These are phyloP conservation scores for Xylariaceae sp. DNA, from an alignment of 2,329 filamentous ascomycete genomes.

Conservation along the genomic window DNA sequence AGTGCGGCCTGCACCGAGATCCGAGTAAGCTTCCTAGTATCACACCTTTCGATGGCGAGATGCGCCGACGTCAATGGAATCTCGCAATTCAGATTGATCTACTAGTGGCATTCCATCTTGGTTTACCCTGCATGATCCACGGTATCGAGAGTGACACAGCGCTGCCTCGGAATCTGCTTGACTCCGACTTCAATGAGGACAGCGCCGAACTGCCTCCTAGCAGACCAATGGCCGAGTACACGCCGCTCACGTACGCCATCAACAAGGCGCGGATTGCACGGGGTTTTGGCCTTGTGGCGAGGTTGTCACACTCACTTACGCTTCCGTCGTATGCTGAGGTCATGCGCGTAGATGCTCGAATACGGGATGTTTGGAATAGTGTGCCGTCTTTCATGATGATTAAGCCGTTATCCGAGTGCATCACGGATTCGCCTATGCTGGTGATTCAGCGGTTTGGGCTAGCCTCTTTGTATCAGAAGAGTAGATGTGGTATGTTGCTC, in stretches of 20 bases:
- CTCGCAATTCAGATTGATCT: conserved; percentile 57
- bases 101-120: conserved; percentile 63
- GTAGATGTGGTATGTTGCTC: too few relatives aligned
- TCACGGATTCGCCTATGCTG: conserved; percentile 44
- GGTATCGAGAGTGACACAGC: conserved; percentile 60
- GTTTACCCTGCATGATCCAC: conserved; percentile 63
- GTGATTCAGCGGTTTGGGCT: conserved; percentile 53
- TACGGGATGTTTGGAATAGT: conserved; percentile 42
- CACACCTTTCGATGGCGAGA: conserved; percentile 50
- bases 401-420: conserved; percentile 43
- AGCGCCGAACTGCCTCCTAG: conserved; percentile 51
- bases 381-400: conserved; percentile 49
- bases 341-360: conserved; percentile 42
- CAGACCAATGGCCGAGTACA: conserved; percentile 56
- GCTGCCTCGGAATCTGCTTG: conserved; percentile 58
- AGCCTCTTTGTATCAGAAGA: conserved; percentile 50
- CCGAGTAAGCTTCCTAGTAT: conserved; percentile 48
- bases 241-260: conserved; percentile 53
- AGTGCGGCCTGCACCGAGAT: conserved; percentile 57
- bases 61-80: conserved; percentile 51
- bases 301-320: conserved; percentile 46
- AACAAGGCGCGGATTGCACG: conserved; percentile 46
- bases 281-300: conserved; percentile 48
- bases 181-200: conserved; percentile 61
- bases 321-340: conserved; percentile 48